A percentile compares a stretch with the other conserved stretches of the same genome.
Conservation (phyloP, 768 basidiomycete species). For the Galerina marginata region DNA sequence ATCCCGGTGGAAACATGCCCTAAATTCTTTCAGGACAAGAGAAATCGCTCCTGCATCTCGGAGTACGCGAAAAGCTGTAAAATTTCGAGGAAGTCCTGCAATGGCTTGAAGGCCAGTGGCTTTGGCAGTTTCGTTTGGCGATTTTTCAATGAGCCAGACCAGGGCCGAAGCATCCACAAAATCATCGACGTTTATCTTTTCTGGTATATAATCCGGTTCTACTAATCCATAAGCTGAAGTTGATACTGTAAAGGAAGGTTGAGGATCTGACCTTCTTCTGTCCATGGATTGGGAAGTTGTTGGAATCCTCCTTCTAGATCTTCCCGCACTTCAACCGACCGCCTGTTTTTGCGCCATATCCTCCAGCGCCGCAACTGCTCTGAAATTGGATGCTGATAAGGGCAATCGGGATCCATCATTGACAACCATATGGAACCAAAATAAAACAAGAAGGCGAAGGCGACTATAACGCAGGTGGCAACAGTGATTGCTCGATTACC, state of each 20-base stretch:
- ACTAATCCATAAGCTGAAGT: no score
- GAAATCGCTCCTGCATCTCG: slow-evolving; percentile 36
- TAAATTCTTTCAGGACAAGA: slow-evolving; percentile 37
- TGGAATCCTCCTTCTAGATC: neutral
- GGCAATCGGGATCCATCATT: slow-evolving; percentile 40
- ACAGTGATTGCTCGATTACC: slow-evolving; percentile 35
- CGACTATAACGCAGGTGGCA: slow-evolving; percentile 37
- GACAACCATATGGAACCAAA: slow-evolving; percentile 40
- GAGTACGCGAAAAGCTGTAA: slow-evolving; percentile 38
- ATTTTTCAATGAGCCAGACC: slow-evolving; percentile 39
- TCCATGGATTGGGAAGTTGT: neutral
- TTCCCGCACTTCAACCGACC: neutral
- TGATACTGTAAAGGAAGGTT: neutral
- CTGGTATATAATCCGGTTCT: neutral
- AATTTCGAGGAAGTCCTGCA: slow-evolving; percentile 42
- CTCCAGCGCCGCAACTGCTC: slow-evolving; percentile 32
- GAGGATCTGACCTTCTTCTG: neutral
- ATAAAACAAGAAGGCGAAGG: slow-evolving; percentile 39
- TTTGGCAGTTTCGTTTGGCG: slow-evolving; percentile 33
- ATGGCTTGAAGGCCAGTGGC: slow-evolving; percentile 38
- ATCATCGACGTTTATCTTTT: slow-evolving; percentile 25
- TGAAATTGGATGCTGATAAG: slow-evolving; percentile 44
- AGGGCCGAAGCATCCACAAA: slow-evolving; percentile 39
- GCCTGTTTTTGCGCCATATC: neutral
- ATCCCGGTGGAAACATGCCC: slow-evolving; percentile 42